These are phyloP conservation scores for Jaminaea rosea DNA, from an alignment of 1,284 basidiomycete genomes.

Conservation along the genomic window DNA sequence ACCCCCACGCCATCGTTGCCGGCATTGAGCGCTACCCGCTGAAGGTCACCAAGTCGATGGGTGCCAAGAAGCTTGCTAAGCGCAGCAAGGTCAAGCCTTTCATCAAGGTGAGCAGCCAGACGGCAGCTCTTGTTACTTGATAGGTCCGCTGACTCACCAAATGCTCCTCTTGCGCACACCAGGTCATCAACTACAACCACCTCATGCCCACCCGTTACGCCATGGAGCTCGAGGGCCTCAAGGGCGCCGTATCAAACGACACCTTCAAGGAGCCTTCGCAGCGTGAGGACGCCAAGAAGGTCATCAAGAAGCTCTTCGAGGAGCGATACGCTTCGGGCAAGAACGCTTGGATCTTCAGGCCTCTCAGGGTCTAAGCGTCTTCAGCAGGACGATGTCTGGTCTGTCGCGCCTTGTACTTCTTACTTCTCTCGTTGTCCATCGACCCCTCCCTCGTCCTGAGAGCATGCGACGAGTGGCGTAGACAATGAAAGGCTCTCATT, in stretches of 20 bases:
- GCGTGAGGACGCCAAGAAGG: slow-evolving; percentile 46
- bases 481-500: too few species aligned
- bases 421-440: too few species aligned
- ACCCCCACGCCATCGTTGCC: slow-evolving; percentile 44
- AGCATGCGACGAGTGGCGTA: too few species aligned
- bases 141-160: not conserved
- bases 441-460: too few species aligned
- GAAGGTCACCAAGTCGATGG: slow-evolving; percentile 47
- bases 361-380: slow-evolving; percentile 42
- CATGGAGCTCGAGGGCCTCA: slow-evolving; percentile 47
- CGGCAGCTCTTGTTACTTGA: not conserved
- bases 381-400: too few species aligned
- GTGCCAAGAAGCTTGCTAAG: slow-evolving; percentile 46
- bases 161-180: not conserved
- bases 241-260: slow-evolving; percentile 41
- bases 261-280: slow-evolving; percentile 47
- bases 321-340: slow-evolving; percentile 47
- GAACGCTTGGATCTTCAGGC: slow-evolving; percentile 48
- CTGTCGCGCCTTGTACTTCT: too few species aligned
- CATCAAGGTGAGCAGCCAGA: slow-evolving; percentile 33
- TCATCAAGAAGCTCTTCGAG: slow-evolving; percentile 46
- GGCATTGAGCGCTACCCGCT: slow-evolving; percentile 47
- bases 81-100: slow-evolving; percentile 47
- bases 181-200: slow-evolving; percentile 47
- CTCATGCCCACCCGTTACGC: slow-evolving; percentile 48